phyloP scores from a whole-genome alignment of 2,329 filamentous ascomycete genomes.

The Sporothrix mexicana region DNA sequence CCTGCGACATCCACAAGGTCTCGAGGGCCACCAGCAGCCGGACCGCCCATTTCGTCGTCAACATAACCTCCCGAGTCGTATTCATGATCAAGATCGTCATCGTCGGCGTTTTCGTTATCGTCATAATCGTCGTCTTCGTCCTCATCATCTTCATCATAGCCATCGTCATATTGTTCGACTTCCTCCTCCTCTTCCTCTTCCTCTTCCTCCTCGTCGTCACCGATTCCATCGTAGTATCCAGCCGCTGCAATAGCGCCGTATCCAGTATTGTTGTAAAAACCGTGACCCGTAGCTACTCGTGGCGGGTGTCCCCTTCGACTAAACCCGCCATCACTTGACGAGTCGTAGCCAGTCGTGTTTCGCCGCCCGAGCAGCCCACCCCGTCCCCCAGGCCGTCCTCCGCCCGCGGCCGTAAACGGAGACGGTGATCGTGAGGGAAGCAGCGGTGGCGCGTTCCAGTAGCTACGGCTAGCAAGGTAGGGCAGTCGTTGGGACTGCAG shows the following conservation, averaged over 20 bases:
- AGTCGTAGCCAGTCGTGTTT: conserved; percentile 7
- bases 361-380: background rate
- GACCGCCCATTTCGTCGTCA: conserved; percentile 20
- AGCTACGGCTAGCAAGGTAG: conserved; percentile 23
- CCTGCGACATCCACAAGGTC: conserved; percentile 19
- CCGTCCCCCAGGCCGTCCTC: background rate
- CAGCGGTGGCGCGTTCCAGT: conserved; percentile 28
- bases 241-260: conserved; percentile 33
- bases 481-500: background rate
- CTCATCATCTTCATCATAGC: conserved; percentile 43
- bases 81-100: conserved; percentile 23
- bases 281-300: conserved; percentile 17
- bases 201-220: conserved; percentile 31
- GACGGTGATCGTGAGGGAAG: conserved; percentile 30
- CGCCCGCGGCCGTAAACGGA: conserved; percentile 25
- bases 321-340: conserved; percentile 11
- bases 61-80: background rate
- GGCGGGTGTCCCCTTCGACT: background rate
- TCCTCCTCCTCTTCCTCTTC: conserved; percentile 32
- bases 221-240: conserved; percentile 30
- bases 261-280: conserved; percentile 33
- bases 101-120: conserved; percentile 16
- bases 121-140: conserved; percentile 41
- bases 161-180: conserved; percentile 43
- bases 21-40: background rate